Percentiles rank a stretch among this genome's conserved stretches.
These are phyloP conservation scores for Gossypium ekmanianum DNA, from an alignment of 345 rosid species.

Conservation along the genomic window DNA sequence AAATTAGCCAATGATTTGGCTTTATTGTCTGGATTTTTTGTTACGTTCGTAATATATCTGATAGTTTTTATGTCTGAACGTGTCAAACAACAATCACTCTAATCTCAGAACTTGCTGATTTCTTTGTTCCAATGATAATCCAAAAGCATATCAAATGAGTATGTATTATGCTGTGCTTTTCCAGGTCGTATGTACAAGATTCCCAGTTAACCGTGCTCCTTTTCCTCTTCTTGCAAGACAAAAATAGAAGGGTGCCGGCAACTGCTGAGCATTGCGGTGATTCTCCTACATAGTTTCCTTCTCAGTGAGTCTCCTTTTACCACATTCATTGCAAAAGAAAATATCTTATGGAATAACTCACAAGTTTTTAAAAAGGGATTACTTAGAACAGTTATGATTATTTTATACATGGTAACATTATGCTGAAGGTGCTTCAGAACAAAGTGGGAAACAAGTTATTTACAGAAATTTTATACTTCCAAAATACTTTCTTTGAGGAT, in stretches of 20 bases:
- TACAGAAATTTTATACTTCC: neutral
- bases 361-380: neutral
- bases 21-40: neutral
- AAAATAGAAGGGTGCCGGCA: neutral
- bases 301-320: neutral
- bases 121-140: neutral
- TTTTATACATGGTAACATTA: neutral
- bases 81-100: neutral
- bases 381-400: neutral
- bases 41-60: neutral
- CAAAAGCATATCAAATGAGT: neutral
- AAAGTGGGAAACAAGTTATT: slow-evolving; percentile 12
- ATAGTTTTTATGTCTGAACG: neutral
- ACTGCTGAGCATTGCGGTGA: neutral
- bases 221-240: neutral
- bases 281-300: neutral
- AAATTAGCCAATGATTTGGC: slow-evolving; percentile 1
- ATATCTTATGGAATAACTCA: neutral
- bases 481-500: neutral
- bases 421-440: slow-evolving; percentile 15
- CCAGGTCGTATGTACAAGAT: neutral
- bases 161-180: neutral
- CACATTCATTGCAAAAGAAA: slow-evolving; percentile 3
- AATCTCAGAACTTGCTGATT: neutral
- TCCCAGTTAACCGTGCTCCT: neutral